Base-by-base conservation (phyloP, 2,329 filamentous ascomycete species). In the Botrytis pseudocinerea region DNA sequence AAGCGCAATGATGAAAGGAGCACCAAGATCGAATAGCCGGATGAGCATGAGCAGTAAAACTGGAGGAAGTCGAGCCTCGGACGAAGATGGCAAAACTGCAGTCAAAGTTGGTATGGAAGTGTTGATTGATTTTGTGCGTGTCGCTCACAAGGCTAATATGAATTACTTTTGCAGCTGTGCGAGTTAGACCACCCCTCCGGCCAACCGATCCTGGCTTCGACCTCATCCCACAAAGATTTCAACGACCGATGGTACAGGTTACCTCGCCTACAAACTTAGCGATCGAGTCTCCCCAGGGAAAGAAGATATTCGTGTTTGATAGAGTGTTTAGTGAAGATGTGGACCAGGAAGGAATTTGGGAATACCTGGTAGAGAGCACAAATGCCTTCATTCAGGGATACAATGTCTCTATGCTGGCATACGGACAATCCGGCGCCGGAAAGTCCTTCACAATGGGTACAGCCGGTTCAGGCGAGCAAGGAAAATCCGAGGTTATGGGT, bases 401-500 rank as follows among this genome's bases (percentile, higher is more conserved):
- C 88, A 99, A 99, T 89, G 96, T 99, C 73, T 99, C 96, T 5
- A 90, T 99, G 68, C 85, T 99, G 78, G 96, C 96, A 65, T 99
- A 99, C 80, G 96, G 96, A 77, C 96, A 99, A 85, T 99, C 96
- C 42, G 96, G 96, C 73, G 94, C 96, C 18, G 96, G 96, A 78
- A 99, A 99, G 84, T 98, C 95, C 4, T 98, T 97, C 81, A 99
- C 96, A 0, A 99, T 99, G 96, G 96, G 96, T 73, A 99, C 96
- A 0, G 94, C 95, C 0, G 94, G 94, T 7, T 93, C 95, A 2
- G 83, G 83, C 35, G 95, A 98, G 79, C 92, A 97, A 80, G 86
- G 85, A 40, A 87, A 95, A 78, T 77, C 86, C 44, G 88, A 91
- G 12, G 83, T 89, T 44, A 96, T 95, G 92, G 94, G 94, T 96